phyloP scores from a whole-genome alignment of 257 asterid genomes.

The Solanum clarkiae region DNA sequence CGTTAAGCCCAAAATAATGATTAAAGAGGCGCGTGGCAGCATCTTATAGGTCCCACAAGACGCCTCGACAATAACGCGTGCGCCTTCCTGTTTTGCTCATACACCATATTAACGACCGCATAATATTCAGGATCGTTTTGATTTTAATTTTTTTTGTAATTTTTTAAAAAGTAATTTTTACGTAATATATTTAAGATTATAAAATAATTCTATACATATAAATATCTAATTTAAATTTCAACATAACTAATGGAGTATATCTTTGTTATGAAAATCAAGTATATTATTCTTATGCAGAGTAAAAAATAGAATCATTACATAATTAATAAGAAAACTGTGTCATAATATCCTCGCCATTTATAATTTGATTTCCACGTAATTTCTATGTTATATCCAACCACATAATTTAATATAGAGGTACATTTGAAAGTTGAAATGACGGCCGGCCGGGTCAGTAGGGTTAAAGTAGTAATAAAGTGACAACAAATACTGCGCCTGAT shows the following conservation, averaged over 20 bases:
- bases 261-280: too few relatives aligned
- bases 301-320: too few relatives aligned
- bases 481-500: not conserved
- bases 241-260: too few relatives aligned
- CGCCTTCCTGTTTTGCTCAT: not conserved
- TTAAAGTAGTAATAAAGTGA: not conserved
- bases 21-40: not conserved
- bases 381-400: not conserved
- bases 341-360: not conserved
- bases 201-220: too few relatives aligned
- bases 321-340: too few relatives aligned
- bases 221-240: too few relatives aligned
- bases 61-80: not conserved
- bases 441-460: not conserved
- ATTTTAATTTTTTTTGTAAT: too few relatives aligned
- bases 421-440: not conserved
- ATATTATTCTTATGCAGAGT: too few relatives aligned
- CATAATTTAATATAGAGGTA: not conserved
- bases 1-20: slow-evolving; percentile 11
- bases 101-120: not conserved
- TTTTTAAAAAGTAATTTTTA: too few relatives aligned
- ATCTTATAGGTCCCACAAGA: not conserved
- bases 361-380: not conserved
- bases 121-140: too few relatives aligned
- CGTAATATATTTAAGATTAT: too few relatives aligned